phyloP scores from a whole-genome alignment of 768 basidiomycete species.

The Russula sp. region DNA sequence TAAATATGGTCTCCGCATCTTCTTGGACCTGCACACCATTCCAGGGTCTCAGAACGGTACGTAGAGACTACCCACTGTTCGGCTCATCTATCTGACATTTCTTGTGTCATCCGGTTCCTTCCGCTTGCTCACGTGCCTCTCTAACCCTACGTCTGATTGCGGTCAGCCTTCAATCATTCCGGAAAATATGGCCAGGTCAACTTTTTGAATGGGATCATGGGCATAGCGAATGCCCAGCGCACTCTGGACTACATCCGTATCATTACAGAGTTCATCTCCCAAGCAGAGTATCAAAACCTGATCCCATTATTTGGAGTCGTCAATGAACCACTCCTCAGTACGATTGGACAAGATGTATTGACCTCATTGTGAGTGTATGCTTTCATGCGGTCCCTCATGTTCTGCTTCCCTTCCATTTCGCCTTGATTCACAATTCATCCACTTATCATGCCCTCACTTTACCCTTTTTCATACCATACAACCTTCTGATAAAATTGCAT shows the following conservation, averaged over 20 bases:
- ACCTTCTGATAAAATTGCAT: neutral
- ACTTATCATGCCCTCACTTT: neutral
- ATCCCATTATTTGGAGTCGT: constrained; percentile 56
- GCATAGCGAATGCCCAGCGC: constrained; percentile 80
- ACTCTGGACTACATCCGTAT: constrained; percentile 73
- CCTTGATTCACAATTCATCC: neutral
- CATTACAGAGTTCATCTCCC: constrained; percentile 75
- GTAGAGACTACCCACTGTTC: constrained; percentile 2
- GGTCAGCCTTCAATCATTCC: constrained; percentile 48
- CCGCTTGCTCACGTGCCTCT: neutral
- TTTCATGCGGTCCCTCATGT: constrained; percentile 26
- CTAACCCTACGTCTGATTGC: neutral
- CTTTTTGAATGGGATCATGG: constrained; percentile 71
- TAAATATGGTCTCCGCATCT: constrained; percentile 84
- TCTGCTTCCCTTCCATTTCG: neutral
- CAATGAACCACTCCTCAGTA: constrained; percentile 51
- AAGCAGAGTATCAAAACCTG: constrained; percentile 62
- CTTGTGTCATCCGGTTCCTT: neutral
- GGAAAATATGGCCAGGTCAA: constrained; percentile 58
- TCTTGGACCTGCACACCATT: constrained; percentile 72
- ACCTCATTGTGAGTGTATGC: constrained; percentile 49
- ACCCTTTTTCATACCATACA: neutral
- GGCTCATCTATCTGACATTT: constrained; percentile 14
- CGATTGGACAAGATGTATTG: constrained; percentile 50
- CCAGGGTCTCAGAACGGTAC: constrained; percentile 79